Evolutionary conservation across 1,284 basidiomycete genomes (phyloP).

Genomic region (Sparassis latifolia): DNA sequence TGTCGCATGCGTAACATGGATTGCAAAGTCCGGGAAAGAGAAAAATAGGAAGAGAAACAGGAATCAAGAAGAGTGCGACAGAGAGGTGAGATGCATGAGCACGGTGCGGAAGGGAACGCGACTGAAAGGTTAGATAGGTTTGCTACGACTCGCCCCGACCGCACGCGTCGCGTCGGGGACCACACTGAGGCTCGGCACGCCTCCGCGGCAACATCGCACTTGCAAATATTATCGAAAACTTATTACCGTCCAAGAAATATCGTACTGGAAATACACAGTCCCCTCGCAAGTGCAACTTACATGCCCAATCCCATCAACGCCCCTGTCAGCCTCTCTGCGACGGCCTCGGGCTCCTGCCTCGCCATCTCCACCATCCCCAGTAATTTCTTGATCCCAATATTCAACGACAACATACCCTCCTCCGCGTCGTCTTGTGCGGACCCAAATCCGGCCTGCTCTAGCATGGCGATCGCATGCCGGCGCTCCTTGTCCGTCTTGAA

Average conservation of each 20-base stretch:
- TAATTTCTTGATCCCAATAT: conserved; percentile 93
- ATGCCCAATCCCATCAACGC: conserved; percentile 61
- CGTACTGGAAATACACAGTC: no score
- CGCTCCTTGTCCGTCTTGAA: conserved; percentile 62
- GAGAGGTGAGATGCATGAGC: neutral
- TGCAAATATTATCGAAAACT: no score
- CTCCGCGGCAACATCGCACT: no score
- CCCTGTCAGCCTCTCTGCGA: conserved; percentile 66
- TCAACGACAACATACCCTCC: conserved; percentile 34
- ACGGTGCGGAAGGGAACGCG: neutral
- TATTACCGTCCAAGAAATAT: no score
- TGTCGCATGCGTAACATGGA: conserved; percentile 3
- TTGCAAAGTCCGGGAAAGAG: neutral
- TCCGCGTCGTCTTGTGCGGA: conserved; percentile 35
- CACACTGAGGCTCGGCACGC: no score
- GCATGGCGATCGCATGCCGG: conserved; percentile 55
- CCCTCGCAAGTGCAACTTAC: conserved; percentile 16
- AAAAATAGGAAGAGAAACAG: conserved; percentile 2
- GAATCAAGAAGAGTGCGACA: conserved; percentile 4
- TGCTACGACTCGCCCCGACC: no score
- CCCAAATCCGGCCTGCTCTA: conserved; percentile 75
- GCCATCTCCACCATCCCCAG: conserved; percentile 95
- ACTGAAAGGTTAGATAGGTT: neutral
- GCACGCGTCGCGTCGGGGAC: no score
- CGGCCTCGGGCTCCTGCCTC: conserved; percentile 82